phyloP scores from a whole-genome alignment of 1,284 basidiomycete species.

The Amylostereum areolatum region DNA sequence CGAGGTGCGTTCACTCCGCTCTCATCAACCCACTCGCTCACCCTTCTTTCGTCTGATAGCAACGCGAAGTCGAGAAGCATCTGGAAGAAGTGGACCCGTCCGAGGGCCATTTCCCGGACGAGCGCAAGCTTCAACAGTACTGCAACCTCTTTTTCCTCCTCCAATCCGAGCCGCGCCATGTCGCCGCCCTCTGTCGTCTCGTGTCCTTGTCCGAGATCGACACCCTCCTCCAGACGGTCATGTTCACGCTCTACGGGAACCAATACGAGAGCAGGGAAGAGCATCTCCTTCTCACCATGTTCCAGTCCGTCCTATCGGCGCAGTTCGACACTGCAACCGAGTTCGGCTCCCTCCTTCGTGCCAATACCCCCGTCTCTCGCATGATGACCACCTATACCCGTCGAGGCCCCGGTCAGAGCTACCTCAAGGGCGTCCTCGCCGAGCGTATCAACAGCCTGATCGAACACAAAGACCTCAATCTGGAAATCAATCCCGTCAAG shows the following conservation, averaged over 20 bases:
- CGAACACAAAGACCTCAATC: slow-evolving; percentile 96
- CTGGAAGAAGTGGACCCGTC: slow-evolving; percentile 92
- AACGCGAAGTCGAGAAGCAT: slow-evolving; percentile 90
- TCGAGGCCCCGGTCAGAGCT: slow-evolving; percentile 95
- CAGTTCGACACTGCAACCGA: slow-evolving; percentile 99
- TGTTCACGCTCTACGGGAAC: slow-evolving; percentile 99
- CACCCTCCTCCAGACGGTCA: slow-evolving; percentile 97
- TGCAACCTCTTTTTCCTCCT: slow-evolving; percentile 98
- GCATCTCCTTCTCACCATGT: slow-evolving; percentile 97
- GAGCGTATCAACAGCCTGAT: slow-evolving; percentile 98
- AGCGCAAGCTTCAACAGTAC: slow-evolving; percentile 92
- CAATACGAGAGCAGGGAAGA: slow-evolving; percentile 99
- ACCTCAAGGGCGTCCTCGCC: slow-evolving; percentile 93
- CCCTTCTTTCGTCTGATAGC: slow-evolving; percentile 35
- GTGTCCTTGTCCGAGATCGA: slow-evolving; percentile 97
- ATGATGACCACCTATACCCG: slow-evolving; percentile 99
- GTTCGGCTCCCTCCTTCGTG: slow-evolving; percentile 93
- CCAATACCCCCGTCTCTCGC: slow-evolving; percentile 97
- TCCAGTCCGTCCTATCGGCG: slow-evolving; percentile 94
- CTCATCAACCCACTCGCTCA: slow-evolving; percentile 2
- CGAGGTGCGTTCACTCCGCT: slow-evolving; percentile 54
- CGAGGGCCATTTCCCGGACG: slow-evolving; percentile 87
- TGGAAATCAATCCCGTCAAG: slow-evolving; percentile 98
- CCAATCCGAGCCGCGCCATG: slow-evolving; percentile 95
- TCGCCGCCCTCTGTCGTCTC: slow-evolving; percentile 94